Conservation (phyloP, 2,329 filamentous ascomycete genomes). For the Colletotrichum chlorophyti region DNA sequence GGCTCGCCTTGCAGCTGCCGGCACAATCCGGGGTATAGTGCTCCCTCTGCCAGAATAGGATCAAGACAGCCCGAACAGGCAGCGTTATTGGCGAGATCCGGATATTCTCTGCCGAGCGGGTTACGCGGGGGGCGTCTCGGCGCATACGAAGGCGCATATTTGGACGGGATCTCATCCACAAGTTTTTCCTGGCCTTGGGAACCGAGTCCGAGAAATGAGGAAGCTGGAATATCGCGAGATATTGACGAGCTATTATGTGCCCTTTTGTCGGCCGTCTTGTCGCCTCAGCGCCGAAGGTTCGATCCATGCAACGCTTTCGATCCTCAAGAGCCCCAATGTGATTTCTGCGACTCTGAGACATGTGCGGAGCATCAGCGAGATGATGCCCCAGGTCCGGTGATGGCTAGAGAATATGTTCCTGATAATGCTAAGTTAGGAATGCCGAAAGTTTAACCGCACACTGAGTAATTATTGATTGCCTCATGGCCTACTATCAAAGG, state of each 20-base stretch:
- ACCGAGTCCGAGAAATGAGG: neutral
- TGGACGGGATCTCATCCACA: neutral
- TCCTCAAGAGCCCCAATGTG: no score
- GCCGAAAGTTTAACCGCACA: no score
- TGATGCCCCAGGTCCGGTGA: no score
- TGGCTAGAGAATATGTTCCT: no score
- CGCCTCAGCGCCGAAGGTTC: neutral
- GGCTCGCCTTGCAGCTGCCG: constrained; percentile 1
- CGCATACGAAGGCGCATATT: neutral
- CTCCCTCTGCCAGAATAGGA: neutral
- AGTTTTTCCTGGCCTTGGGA: neutral
- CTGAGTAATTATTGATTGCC: no score
- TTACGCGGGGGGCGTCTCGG: neutral
- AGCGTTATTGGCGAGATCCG: neutral
- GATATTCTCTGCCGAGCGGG: neutral
- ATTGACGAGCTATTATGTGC: neutral
- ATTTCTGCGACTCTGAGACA: no score
- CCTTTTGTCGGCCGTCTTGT: neutral
- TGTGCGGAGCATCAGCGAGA: no score
- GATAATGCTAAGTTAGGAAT: no score
- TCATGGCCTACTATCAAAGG: no score
- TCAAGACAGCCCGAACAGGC: fast-evolving
- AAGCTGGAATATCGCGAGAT: neutral
- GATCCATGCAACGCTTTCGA: no score
- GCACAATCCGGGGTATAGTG: neutral